A percentile compares a stretch with the other conserved stretches of the same genome.
phyloP scores from a whole-genome alignment of 176 grass and related monocot genomes.

The Tillandsia fasciculata region DNA sequence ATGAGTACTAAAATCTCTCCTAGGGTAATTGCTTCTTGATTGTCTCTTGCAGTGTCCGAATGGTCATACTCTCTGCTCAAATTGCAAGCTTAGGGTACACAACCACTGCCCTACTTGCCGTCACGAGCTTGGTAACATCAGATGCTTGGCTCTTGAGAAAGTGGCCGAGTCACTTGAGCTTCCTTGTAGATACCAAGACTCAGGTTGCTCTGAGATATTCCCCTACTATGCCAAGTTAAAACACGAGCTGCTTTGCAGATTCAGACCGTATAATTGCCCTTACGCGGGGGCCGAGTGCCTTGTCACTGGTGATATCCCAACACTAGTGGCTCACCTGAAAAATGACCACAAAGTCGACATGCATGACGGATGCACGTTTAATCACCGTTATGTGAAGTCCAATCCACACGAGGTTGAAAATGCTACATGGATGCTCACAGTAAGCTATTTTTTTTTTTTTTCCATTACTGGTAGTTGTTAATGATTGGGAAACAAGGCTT shows the following conservation, averaged over 20 bases:
- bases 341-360: conserved; percentile 25
- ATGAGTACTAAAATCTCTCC: not conserved
- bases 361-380: conserved; percentile 26
- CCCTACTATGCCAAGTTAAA: conserved; percentile 22
- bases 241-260: conserved; percentile 20
- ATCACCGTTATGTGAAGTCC: conserved; percentile 19
- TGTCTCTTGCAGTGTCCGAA: conserved; percentile 20
- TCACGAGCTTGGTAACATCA: conserved; percentile 21
- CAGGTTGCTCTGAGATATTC: conserved; percentile 18
- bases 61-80: conserved; percentile 25
- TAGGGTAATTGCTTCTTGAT: not conserved
- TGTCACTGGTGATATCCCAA: conserved; percentile 13
- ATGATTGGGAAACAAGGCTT: no score
- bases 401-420: conserved; percentile 24
- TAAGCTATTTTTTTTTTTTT: conserved; percentile 3
- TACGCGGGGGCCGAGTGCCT: conserved; percentile 18
- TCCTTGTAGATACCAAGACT: conserved; percentile 15
- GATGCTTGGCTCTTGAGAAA: conserved; percentile 26
- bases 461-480: not conserved
- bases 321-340: conserved; percentile 12
- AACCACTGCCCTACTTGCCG: conserved; percentile 24
- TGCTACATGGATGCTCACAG: conserved; percentile 26
- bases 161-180: conserved; percentile 21
- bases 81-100: conserved; percentile 18
- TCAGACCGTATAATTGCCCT: conserved; percentile 21